These are phyloP conservation scores for Bromus sterilis DNA, from an alignment of 176 grass and related monocot genomes.

Conservation along the genomic window DNA sequence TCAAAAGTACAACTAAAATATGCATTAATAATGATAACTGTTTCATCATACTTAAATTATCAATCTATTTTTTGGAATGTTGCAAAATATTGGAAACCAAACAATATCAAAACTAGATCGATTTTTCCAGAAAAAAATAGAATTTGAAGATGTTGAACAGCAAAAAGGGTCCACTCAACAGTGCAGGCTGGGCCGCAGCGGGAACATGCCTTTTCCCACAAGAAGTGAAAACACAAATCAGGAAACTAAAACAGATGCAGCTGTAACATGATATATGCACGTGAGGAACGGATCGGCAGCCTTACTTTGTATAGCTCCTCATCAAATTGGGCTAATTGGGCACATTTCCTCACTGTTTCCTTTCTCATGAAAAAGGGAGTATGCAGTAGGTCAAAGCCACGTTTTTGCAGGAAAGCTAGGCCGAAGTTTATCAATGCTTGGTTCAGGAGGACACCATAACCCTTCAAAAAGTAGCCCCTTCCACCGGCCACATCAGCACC, in stretches of 20 bases:
- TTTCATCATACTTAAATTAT: no score
- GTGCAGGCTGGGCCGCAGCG: no score
- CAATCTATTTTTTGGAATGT: no score
- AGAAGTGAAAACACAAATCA: no score
- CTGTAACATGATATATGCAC: no score
- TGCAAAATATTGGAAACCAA: slow-evolving; percentile 3
- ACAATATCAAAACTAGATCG: neutral
- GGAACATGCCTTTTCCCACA: no score
- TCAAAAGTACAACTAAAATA: no score
- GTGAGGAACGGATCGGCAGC: neutral
- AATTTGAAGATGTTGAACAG: no score
- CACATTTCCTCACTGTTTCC: slow-evolving; percentile 88
- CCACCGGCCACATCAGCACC: slow-evolving; percentile 78
- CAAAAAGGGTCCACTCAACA: no score
- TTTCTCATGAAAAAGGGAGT: slow-evolving; percentile 95
- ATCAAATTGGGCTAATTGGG: slow-evolving; percentile 79
- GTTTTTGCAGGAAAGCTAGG: slow-evolving; percentile 54
- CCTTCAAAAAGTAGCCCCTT: slow-evolving; percentile 72
- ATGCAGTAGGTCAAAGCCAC: slow-evolving; percentile 58
- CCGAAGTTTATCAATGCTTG: slow-evolving; percentile 77
- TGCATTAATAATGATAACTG: no score
- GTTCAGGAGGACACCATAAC: slow-evolving; percentile 66
- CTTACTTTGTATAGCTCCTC: slow-evolving; percentile 90
- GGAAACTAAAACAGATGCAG: no score
- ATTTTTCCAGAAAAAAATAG: no score